phyloP scores from a whole-genome alignment of 2,329 filamentous ascomycete genomes.

The Massarina eburnea region DNA sequence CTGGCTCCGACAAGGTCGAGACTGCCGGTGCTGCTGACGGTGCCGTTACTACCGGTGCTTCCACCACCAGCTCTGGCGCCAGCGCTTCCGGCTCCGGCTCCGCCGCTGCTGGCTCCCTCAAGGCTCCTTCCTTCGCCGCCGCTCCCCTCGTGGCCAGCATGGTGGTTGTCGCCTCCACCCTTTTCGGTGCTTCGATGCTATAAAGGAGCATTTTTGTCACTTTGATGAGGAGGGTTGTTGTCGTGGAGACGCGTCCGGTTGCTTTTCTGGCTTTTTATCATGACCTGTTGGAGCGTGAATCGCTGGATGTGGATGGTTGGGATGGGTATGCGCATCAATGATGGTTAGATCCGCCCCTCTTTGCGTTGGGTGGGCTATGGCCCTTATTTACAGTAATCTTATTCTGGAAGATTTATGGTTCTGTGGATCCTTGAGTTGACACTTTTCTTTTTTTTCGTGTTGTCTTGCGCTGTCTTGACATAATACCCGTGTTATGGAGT shows the following conservation, averaged over 20 bases:
- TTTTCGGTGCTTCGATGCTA: conserved; percentile 56
- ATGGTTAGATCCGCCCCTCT: not conserved
- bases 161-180: conserved; percentile 54
- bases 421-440: too few relatives aligned
- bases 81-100: conserved; percentile 5
- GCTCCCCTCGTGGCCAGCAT: conserved; percentile 55
- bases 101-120: conserved; percentile 47
- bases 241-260: not conserved
- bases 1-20: conserved; percentile 50
- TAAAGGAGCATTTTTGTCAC: not conserved
- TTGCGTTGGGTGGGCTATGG: conserved; percentile 5
- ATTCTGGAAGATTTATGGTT: conserved; percentile 15
- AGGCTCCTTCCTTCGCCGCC: conserved; percentile 49
- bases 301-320: not conserved
- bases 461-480: conserved; percentile 1
- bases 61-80: conserved; percentile 21
- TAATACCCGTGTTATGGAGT: too few relatives aligned
- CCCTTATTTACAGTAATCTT: conserved; percentile 12
- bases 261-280: not conserved
- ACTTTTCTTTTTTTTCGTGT: conserved; percentile 1
- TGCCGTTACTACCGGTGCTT: conserved; percentile 43
- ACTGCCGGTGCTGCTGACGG: conserved; percentile 55
- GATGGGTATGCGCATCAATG: not conserved
- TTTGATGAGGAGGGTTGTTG: not conserved
- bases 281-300: too few relatives aligned